Base-by-base conservation (phyloP, 2,329 filamentous ascomycete species). In the Ambrosiella xylebori region DNA sequence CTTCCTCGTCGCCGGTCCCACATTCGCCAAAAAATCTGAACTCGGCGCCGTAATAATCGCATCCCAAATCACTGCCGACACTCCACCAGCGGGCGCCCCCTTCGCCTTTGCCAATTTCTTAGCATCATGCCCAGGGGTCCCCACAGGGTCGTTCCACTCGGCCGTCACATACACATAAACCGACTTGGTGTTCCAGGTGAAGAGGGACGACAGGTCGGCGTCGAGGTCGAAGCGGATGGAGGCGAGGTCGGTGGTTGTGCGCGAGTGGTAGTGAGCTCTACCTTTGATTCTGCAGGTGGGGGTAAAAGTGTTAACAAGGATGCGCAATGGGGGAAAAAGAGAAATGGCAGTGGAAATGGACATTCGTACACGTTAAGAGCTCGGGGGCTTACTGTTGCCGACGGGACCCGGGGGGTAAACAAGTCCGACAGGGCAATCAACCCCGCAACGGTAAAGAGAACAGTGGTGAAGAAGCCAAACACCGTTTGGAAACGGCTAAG, bases 101-200 rank as follows among this genome's bases (percentile, higher is more conserved):
- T 62, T 59, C 45, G 62, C 62, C 54, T 66, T 66, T n/a, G 15
- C 52, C 5, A 54, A 17, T 17, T 41, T 40, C 15, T 12, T 15
- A 7, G 38, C 37, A 13, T 39, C 19, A 38, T 54, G 52, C 2
- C 15, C 17, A 2, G 52, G 52, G 3, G 37, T 17, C 1, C n/a
- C 37, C 9, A 13, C 35, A 54, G 67, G 60, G 49, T 66, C 65
- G 35, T 76, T 74, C 81, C 81, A 85, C 65, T 82, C 84, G 57
- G 91, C 91, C 58, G 88, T 91, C 60, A 98, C 83, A 74, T 95
- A 98, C 69, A 96, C 83, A 73, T 97, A 98, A 66, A 98, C 74
- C 73, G 97, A 88, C 71, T 98, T 98, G 17, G 94, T 98, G 77
- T 98, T 98, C 93, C 91, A 98, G 67, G 87, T 95, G 79, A 97